phyloP scores from a whole-genome alignment of 305 asterid genomes.

The Lippia alba region DNA sequence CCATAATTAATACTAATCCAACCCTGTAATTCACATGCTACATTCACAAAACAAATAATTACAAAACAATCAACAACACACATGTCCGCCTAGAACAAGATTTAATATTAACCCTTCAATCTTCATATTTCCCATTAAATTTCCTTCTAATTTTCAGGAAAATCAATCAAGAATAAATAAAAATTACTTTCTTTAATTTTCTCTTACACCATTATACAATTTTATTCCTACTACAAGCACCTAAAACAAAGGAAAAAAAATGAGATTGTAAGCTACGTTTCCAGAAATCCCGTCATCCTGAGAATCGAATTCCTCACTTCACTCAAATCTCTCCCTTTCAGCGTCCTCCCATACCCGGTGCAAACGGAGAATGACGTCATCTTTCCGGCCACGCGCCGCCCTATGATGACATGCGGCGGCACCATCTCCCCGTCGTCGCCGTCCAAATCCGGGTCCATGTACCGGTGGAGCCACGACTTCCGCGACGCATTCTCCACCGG shows the following conservation, averaged over 20 bases:
- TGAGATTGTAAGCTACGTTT: constrained; percentile 42
- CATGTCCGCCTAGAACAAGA: too few species aligned
- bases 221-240: background rate
- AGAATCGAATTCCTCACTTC: constrained; percentile 67
- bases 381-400: constrained; percentile 62
- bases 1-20: too few species aligned
- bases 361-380: constrained; percentile 73
- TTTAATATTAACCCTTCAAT: too few species aligned
- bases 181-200: background rate
- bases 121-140: too few species aligned
- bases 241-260: constrained; percentile 8
- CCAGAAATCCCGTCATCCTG: constrained; percentile 79
- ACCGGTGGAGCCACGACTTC: constrained; percentile 46
- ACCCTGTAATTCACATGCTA: too few species aligned
- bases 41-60: too few species aligned
- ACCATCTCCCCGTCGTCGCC: constrained; percentile 60
- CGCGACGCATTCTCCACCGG: constrained; percentile 41
- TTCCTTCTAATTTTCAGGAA: constrained; percentile 13
- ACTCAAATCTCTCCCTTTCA: constrained; percentile 78
- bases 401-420: constrained; percentile 74
- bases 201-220: constrained; percentile 4
- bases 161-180: constrained; percentile 4
- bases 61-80: too few species aligned
- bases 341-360: constrained; percentile 70
- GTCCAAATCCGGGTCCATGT: constrained; percentile 35